Evolutionary conservation across 805 yeast species (phyloP), one percentile per base, ranked within the genome.

Genomic region (Brettanomyces custersianus): DNA sequence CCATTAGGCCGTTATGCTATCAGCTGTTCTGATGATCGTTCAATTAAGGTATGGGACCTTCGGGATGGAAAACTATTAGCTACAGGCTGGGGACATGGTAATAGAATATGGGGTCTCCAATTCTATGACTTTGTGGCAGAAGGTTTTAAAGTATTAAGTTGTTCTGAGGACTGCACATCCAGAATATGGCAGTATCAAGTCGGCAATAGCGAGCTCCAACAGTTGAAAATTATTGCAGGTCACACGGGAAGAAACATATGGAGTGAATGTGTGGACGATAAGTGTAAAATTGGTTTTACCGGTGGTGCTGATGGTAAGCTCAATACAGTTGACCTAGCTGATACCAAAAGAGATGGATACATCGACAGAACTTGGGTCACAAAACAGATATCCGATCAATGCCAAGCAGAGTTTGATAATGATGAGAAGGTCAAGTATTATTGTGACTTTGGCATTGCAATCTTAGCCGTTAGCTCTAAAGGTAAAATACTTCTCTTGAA

Each of bases 281-380:
- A 52, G 0, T 50, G 60, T 16, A 53, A 63, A 34, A 45, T 79
- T 3, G 77, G 80, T 6, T 87, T 77, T 2, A 83, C 95, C 10
- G 92, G 95, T 29, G 98, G 98, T 25, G 94, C 94, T 27, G 98
- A 92, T 59, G 96, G 96, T 0, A 72, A 82, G 45, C 57, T 88
- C 2, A 68, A 82, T 43, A 45, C 82, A 4, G 75, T 78, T 49
- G 81, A 80, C 46, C 53, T 80, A 19, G 46, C 46, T 20, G 60
- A 55, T 20, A 36, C 40, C 1, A 19, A 40, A 5, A 60, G 68
- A 41, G 34, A 48, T 2, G 52, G 58, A 7, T 65, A 58, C 38
- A 46, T 43, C 6, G 40, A 44, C 13, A 29, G 40, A 16, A 40
- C 48, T 33, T 63, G 57, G 53, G 39, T 57, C 4, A 35, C 70